Percentiles rank a stretch among this genome's conserved stretches.
These are phyloP conservation scores for Xylaria sp. DNA, from an alignment of 495 filamentous ascomycete species.

Conservation along the genomic window DNA sequence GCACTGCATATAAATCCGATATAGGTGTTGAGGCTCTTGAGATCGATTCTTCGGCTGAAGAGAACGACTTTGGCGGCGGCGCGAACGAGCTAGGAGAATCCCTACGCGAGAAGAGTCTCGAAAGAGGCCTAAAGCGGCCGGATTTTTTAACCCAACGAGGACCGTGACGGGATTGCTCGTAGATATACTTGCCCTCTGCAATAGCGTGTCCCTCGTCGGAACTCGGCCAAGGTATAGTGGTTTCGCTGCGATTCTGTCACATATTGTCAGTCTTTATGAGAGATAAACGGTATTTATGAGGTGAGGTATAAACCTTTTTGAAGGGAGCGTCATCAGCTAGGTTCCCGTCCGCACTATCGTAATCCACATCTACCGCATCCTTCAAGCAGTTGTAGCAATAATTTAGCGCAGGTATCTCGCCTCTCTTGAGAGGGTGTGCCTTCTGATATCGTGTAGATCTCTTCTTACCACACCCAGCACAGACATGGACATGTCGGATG, in stretches of 20 bases:
- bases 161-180: conserved; percentile 4
- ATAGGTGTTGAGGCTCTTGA: conserved; percentile 9
- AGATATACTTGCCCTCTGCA: not conserved
- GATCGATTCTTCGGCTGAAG: conserved; percentile 25
- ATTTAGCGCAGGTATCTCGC: conserved; percentile 31
- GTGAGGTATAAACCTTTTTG: conserved; percentile 11
- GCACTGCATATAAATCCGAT: not conserved
- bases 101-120: conserved; percentile 9
- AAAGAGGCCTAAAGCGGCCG: conserved; percentile 8
- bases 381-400: conserved; percentile 35
- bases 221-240: not conserved
- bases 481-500: conserved; percentile 34
- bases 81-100: not conserved
- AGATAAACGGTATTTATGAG: not conserved
- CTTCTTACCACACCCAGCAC: conserved; percentile 35
- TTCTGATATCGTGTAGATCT: conserved; percentile 32
- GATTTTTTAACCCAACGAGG: conserved; percentile 11
- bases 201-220: conserved; percentile 2
- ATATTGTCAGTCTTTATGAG: conserved; percentile 18
- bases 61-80: not conserved
- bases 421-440: conserved; percentile 33
- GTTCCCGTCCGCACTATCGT: not conserved
- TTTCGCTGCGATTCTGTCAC: conserved; percentile 19
- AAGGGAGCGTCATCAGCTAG: not conserved
- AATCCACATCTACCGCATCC: conserved; percentile 20